Evolutionary conservation across 23 red algal genomes (phyloP).

Genomic region (Agarophyton chilense): DNA sequence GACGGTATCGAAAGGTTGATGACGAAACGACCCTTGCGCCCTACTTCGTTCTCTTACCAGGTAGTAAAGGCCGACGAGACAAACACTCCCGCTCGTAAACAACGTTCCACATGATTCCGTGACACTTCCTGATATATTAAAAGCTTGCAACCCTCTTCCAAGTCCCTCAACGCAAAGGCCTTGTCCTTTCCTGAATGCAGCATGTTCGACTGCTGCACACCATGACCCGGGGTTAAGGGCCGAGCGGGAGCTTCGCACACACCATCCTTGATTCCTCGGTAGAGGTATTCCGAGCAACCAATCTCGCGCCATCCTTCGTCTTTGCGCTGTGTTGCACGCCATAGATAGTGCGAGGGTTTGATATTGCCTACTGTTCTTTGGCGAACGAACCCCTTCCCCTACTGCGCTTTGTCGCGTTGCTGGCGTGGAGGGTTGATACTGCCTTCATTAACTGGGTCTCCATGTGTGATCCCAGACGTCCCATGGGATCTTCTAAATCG

Average conservation of each 20-base stretch:
- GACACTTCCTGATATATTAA: constrained; percentile 11
- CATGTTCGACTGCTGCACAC: neutral
- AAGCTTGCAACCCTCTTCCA: neutral
- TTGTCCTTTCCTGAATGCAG: constrained; percentile 3
- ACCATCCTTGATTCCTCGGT: neutral
- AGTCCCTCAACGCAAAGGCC: neutral
- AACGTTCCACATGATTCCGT: neutral
- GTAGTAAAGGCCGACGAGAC: constrained; percentile 24
- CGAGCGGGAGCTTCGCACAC: neutral
- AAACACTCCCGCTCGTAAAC: neutral
- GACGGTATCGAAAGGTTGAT: constrained; percentile 32
- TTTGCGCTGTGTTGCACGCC: neutral
- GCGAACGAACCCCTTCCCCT: neutral
- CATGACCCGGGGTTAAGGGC: neutral
- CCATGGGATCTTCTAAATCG: neutral
- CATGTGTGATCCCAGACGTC: neutral
- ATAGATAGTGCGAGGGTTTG: neutral
- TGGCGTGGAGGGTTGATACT: neutral
- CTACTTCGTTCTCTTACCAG: neutral
- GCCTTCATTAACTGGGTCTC: neutral
- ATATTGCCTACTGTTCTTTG: neutral
- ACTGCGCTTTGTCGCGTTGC: constrained; percentile 10
- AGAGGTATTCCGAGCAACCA: constrained; percentile 26
- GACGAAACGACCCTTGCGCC: neutral
- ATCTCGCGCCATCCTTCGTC: constrained; percentile 6